Evolutionary conservation across 345 rosid species (phyloP).

Genomic region (Eucalyptus caleyi): DNA sequence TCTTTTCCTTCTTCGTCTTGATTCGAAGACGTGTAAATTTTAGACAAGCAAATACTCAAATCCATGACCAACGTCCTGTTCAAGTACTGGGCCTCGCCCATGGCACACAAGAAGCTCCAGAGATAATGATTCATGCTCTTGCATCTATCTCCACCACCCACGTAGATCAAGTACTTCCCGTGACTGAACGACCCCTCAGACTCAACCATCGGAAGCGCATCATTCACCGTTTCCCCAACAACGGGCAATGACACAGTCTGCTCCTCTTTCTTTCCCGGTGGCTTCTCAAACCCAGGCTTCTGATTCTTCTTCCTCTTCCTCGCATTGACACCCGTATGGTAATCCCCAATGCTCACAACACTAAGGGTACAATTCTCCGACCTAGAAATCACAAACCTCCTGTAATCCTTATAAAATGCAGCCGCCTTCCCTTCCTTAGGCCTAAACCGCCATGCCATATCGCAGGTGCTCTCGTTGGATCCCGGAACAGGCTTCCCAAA

Average conservation of each 20-base stretch:
- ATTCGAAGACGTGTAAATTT: conserved; percentile 58
- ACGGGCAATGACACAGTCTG: conserved; percentile 23
- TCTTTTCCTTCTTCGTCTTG: conserved; percentile 93
- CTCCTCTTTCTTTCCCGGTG: conserved; percentile 9
- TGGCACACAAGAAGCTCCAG: conserved; percentile 95
- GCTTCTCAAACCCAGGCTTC: conserved; percentile 59
- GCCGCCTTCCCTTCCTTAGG: conserved; percentile 93
- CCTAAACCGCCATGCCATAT: conserved; percentile 93
- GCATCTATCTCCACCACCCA: conserved; percentile 83
- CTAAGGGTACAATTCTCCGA: conserved; percentile 54
- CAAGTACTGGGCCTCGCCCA: conserved; percentile 91
- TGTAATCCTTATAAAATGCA: conserved; percentile 80
- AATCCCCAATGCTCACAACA: conserved; percentile 62
- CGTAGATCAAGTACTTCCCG: conserved; percentile 66
- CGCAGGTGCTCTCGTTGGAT: conserved; percentile 38
- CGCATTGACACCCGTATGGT: conserved; percentile 84
- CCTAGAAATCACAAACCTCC: conserved; percentile 56
- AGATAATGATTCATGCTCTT: conserved; percentile 93
- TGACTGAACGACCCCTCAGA: conserved; percentile 56
- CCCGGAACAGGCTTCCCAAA: conserved; percentile 76
- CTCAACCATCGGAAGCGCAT: conserved; percentile 57
- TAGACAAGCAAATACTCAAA: conserved; percentile 66
- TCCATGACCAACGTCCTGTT: conserved; percentile 89
- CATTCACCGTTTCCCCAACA: conserved; percentile 73
- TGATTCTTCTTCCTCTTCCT: conserved; percentile 80